Conservation (phyloP, 371 early-diverging fungal species). For the Apophysomyces variabilis region DNA sequence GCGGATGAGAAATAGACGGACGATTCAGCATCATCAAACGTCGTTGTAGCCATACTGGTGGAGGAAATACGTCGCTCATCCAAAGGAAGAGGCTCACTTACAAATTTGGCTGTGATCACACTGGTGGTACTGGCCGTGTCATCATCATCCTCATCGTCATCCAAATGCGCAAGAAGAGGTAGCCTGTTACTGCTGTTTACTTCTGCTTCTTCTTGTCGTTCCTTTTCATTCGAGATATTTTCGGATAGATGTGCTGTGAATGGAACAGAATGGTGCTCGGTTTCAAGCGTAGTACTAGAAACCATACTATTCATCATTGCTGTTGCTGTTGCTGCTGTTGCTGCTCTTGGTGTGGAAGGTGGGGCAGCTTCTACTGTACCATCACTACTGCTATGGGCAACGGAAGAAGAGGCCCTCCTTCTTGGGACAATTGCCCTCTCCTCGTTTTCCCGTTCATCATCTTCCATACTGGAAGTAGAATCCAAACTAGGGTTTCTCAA, state of each 20-base stretch:
- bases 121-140: slow-evolving; percentile 3
- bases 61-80: slow-evolving; percentile 10
- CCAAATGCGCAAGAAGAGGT: neutral
- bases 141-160: slow-evolving; percentile 9
- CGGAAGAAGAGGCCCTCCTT: neutral
- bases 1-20: slow-evolving; percentile 30
- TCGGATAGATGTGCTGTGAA: no score
- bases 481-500: neutral
- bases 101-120: slow-evolving; percentile 7
- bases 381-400: neutral
- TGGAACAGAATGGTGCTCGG: no score
- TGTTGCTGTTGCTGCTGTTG: no score
- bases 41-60: slow-evolving; percentile 2
- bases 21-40: slow-evolving; percentile 23
- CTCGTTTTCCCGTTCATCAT: neutral
- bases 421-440: no score
- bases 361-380: neutral
- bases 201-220: no score
- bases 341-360: neutral
- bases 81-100: neutral
- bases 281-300: no score
- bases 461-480: neutral
- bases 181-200: neutral
- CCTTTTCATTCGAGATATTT: no score
- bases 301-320: no score